phyloP scores from a whole-genome alignment of 2,329 filamentous ascomycete species.

The Immersiporthe knoxdaviesiana region DNA sequence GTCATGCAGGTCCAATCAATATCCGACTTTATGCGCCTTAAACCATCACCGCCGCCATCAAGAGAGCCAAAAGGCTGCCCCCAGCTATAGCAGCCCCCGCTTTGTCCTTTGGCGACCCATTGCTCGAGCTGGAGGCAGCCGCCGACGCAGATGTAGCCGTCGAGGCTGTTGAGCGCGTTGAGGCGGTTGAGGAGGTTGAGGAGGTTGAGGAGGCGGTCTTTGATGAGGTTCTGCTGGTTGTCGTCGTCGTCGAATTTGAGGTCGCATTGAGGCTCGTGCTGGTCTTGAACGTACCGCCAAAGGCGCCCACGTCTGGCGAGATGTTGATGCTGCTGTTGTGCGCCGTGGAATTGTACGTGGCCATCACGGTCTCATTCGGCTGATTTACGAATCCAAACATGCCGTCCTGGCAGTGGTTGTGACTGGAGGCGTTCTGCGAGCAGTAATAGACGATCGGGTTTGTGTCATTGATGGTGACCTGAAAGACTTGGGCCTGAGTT shows the following conservation, averaged over 20 bases:
- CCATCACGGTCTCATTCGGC: conserved; percentile 31
- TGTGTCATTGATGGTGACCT: conserved; percentile 45
- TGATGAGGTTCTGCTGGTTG: neutral
- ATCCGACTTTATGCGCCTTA: neutral
- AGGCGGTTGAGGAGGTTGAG: neutral
- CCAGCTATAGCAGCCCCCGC: neutral
- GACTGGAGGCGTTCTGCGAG: conserved; percentile 40
- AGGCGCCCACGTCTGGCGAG: neutral
- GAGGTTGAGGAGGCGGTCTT: no score
- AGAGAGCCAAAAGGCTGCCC: conserved; percentile 1
- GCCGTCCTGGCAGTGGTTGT: conserved; percentile 45
- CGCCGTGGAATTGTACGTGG: conserved; percentile 33
- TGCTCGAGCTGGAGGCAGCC: conserved; percentile 10
- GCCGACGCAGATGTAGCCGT: neutral
- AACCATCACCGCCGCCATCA: conserved; percentile 10
- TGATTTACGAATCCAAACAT: conserved; percentile 51
- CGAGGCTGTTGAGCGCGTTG: neutral
- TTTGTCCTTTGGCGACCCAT: neutral
- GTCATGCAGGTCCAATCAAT: neutral
- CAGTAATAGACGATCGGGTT: conserved; percentile 53
- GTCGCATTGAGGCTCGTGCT: neutral
- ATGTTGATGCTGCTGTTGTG: conserved; percentile 15
- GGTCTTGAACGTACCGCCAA: conserved; percentile 7
- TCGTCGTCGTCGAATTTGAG: conserved; percentile 8
- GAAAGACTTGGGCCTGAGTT: conserved; percentile 42